Evolutionary conservation across 495 filamentous ascomycete genomes (phyloP), one percentile per base, ranked within the genome.

Genomic region (Aspergillus ellipticus): DNA sequence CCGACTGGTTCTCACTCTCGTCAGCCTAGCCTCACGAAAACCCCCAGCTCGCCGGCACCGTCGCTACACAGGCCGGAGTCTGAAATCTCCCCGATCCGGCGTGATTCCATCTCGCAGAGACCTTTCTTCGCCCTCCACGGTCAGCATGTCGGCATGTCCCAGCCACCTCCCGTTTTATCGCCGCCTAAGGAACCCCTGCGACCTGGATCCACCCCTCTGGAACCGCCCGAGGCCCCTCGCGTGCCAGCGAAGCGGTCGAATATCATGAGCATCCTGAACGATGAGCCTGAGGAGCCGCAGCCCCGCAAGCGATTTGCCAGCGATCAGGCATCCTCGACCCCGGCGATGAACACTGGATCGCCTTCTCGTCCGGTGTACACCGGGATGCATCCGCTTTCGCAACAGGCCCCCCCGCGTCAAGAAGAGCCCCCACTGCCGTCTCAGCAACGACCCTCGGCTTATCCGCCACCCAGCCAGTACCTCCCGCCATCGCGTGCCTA

Each of bases 211-310:
- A 71, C 70, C 15, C 74, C 76, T 15, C 59, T 58, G 19, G 72
- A 69, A 57, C 62, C 64, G n/a, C 55, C 74, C 0, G 78, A 77
- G 50, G 60, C 71, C 29, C 68, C 79, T 48, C 72, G 73, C 28
- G 75, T 77, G 21, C 77, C 73, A 41, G 79, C 79, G 6, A 85
- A 84, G 55, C 79, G 76, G 26, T 84, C 81, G 15, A 84, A 79
- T 39, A 82, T 85, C 43, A 80, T 83, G 76, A 80, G 73, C 24
- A 75, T 85, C 48, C 64, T 85, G 24, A 84, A 84, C 56, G 79
- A 81, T 37, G 82, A 85, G 51, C 77, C 81, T 0, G 77, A 74
- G 41, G 82, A 85, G 22, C 79, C 79, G 17, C 77, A 79, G 50
- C 79, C 79, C 17, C 66, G 74, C 11, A 84, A 82, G 55, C 74